A percentile compares a stretch with the other conserved stretches of the same genome.
Conservation (phyloP, 768 basidiomycete species). For the Leccinum broughii region DNA sequence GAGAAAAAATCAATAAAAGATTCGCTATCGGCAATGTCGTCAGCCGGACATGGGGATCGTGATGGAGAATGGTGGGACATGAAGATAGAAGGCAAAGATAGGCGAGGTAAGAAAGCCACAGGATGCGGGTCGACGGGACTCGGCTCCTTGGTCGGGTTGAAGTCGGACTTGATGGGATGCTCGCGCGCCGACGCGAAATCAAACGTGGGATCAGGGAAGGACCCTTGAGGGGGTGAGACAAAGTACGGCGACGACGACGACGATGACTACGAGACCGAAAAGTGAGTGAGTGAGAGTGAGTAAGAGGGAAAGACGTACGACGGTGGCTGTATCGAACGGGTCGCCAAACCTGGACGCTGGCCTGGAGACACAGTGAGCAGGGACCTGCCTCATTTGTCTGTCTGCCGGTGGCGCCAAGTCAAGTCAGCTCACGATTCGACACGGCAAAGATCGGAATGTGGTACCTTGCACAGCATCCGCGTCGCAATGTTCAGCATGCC, state of each 20-base stretch:
- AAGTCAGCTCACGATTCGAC: constrained; percentile 1
- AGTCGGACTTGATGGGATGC: constrained; percentile 30
- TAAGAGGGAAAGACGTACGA: constrained; percentile 13
- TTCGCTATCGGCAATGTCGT: constrained; percentile 32
- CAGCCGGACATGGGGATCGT: constrained; percentile 22
- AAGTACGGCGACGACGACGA: not conserved
- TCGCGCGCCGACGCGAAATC: constrained; percentile 25
- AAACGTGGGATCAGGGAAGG: not conserved
- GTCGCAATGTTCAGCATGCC: constrained; percentile 17
- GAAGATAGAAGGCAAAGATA: constrained; percentile 21
- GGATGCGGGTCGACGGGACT: constrained; percentile 46
- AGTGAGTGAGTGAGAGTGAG: constrained; percentile 19
- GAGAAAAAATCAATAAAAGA: constrained; percentile 53
- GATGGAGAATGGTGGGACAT: constrained; percentile 20
- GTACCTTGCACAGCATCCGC: constrained; percentile 29
- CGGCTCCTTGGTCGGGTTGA: constrained; percentile 31
- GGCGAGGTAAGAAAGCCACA: constrained; percentile 24
- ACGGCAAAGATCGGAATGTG: not conserved
- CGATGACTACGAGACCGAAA: constrained; percentile 15
- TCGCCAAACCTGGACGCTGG: constrained; percentile 20
- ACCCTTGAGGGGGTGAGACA: not conserved
- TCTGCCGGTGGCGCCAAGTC: constrained; percentile 11
- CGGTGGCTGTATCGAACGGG: constrained; percentile 23
- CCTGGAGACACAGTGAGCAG: constrained; percentile 11
- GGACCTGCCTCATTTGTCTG: constrained; percentile 15